Base-by-base conservation (phyloP, 768 basidiomycete genomes). In the Pleurotus salmoneostramineus region DNA sequence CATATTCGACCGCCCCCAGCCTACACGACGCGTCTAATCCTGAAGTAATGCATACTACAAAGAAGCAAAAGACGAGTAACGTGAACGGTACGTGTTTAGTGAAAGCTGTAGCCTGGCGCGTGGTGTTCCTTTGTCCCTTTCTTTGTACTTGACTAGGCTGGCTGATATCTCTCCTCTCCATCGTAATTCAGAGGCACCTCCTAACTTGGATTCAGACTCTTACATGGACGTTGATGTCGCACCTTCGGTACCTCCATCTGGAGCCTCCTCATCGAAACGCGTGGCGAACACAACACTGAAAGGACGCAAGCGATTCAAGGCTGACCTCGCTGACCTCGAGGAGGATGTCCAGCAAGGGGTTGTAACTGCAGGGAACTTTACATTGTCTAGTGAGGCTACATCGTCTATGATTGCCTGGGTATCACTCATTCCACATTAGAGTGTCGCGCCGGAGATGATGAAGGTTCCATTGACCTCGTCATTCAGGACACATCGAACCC, bases 401-500 rank as follows among this genome's bases (percentile, higher is more conserved):
- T 10, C 32, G 33, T 31, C 44, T 49, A 43, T 17, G 27, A 3
- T 40, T 10, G 35, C 15, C 43, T 31, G 5, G 12, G 34, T n/a
- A 44, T 27, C 37, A 17, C 44, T 46, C 21, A 14, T 11, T 12
- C 15, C 48, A 14, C 12, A 54, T 10, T 64, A 89, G 86, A 68
- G 51, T 65, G 85, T n/a, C 66, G 71, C 32, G 46, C 74, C 27
- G 85, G 85, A 31, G 85, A 87, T 31, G 86, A 88, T 50, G 86
- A 88, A 61, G 85, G 84, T 12, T 75, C 79, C n/a, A 69, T 89
- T n/a, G 77, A 84, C 54, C 71, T 85, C 33, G 64, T 64, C 10
- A 69, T 87, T 69, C 44, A 66, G 77, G n/a, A 56, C 56, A n/a
- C 40, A 55, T 40, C 15, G 32, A 71, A 68, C 37, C 69, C 64